Conservation (phyloP, 2,329 filamentous ascomycete species). For the Arthrobotrys musiformis region DNA sequence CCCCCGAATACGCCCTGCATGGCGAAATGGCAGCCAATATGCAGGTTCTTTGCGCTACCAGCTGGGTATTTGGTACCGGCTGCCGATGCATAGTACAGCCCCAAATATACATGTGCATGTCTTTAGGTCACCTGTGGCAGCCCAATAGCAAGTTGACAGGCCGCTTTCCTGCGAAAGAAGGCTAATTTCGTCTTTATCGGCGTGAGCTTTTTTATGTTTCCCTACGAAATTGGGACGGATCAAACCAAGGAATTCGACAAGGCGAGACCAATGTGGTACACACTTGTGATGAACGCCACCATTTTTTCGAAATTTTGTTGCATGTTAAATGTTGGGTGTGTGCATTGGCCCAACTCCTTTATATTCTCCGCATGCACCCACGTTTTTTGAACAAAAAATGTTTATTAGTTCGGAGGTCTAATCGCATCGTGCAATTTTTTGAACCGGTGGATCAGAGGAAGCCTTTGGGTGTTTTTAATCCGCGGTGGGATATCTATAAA, state of each 20-base stretch:
- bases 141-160: neutral
- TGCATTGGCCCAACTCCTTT: slow-evolving; percentile 23
- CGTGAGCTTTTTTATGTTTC: slow-evolving; percentile 16
- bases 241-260: slow-evolving; percentile 11
- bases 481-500: neutral
- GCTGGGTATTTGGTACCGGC: neutral
- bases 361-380: slow-evolving; percentile 44
- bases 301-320: slow-evolving; percentile 5
- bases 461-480: neutral
- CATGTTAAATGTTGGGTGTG: too few species aligned
- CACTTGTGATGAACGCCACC: slow-evolving; percentile 18
- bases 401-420: neutral
- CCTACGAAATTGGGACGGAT: slow-evolving; percentile 26
- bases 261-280: slow-evolving; percentile 14
- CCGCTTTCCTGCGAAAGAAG: too few species aligned
- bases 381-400: neutral
- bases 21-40: slow-evolving; percentile 20
- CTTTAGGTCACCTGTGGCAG: slow-evolving; percentile 17
- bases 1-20: slow-evolving; percentile 3
- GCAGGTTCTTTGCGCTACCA: neutral
- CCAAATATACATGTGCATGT: neutral
- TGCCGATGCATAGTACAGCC: neutral
- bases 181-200: slow-evolving; percentile 50
- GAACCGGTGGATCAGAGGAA: neutral
- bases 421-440: neutral